These are phyloP conservation scores for Penicillium sp. DNA, from an alignment of 2,329 filamentous ascomycete genomes.

Conservation along the genomic window DNA sequence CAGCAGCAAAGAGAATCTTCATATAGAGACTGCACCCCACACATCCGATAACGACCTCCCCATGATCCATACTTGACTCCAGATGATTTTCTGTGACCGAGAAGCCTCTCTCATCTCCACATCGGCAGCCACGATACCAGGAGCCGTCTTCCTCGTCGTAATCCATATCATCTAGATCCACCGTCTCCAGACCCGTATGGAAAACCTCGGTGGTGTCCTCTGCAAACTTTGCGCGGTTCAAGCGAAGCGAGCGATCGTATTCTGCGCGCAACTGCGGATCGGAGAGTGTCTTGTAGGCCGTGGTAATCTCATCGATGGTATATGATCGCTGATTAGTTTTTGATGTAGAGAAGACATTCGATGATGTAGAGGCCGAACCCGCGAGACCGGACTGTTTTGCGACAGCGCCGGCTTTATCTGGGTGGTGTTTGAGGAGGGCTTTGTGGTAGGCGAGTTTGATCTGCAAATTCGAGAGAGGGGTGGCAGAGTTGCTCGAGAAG, in stretches of 20 bases:
- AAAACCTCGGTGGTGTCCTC: conserved; percentile 37
- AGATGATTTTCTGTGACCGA: conserved; percentile 56
- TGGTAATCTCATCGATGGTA: conserved; percentile 59
- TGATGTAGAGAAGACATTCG: background rate
- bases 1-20: conserved; percentile 56
- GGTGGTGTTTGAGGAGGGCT: conserved; percentile 59
- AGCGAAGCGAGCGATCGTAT: conserved; percentile 49
- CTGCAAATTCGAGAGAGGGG: conserved; percentile 38
- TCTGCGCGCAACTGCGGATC: conserved; percentile 45
- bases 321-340: conserved; percentile 16
- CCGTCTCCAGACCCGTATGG: conserved; percentile 55
- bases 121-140: conserved; percentile 59
- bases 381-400: conserved; percentile 10
- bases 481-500: conserved; percentile 22
- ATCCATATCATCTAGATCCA: conserved; percentile 58
- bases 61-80: conserved; percentile 49
- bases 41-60: conserved; percentile 61
- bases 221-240: conserved; percentile 31
- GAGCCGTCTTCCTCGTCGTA: conserved; percentile 46
- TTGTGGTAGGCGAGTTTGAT: conserved; percentile 58
- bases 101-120: conserved; percentile 59
- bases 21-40: conserved; percentile 65
- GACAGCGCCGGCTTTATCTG: conserved; percentile 51
- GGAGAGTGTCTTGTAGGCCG: conserved; percentile 57
- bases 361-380: background rate